These are phyloP conservation scores for Mycena indigotica DNA, from an alignment of 768 basidiomycete species.

Conservation along the genomic window DNA sequence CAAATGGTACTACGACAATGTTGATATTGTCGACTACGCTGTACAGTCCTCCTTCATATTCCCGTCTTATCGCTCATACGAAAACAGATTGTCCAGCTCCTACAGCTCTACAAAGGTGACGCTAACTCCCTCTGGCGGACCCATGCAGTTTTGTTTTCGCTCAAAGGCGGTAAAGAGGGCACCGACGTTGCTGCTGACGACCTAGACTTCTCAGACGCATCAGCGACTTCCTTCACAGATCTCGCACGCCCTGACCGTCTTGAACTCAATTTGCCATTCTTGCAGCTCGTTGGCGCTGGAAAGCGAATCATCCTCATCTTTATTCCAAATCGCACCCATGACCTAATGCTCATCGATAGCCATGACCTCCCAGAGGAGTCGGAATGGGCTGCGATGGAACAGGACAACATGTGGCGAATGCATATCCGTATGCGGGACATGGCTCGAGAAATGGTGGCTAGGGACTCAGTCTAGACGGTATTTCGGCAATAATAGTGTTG, in stretches of 20 bases:
- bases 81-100: slow-evolving; percentile 13
- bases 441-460: neutral
- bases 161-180: slow-evolving; percentile 8
- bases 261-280: neutral
- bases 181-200: slow-evolving; percentile 3
- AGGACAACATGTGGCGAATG: slow-evolving; percentile 20
- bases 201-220: slow-evolving; percentile 14
- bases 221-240: neutral
- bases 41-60: neutral
- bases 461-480: too few relatives aligned
- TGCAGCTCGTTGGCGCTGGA: neutral
- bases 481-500: too few relatives aligned
- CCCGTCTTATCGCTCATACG: neutral
- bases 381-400: slow-evolving; percentile 13
- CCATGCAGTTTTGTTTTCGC: slow-evolving; percentile 9
- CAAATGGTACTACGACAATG: slow-evolving; percentile 22
- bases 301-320: slow-evolving; percentile 12
- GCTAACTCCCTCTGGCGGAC: slow-evolving; percentile 11
- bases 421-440: slow-evolving; percentile 11
- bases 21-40: slow-evolving; percentile 17
- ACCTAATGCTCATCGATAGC: slow-evolving; percentile 3
- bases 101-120: slow-evolving; percentile 16
- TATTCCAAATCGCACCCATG: neutral
- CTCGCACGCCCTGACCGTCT: neutral
- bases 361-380: slow-evolving; percentile 5